A percentile compares a stretch with the other conserved stretches of the same genome.
Evolutionary conservation across 2,329 filamentous ascomycete species (phyloP).

Genomic region (Xylaria sp.): DNA sequence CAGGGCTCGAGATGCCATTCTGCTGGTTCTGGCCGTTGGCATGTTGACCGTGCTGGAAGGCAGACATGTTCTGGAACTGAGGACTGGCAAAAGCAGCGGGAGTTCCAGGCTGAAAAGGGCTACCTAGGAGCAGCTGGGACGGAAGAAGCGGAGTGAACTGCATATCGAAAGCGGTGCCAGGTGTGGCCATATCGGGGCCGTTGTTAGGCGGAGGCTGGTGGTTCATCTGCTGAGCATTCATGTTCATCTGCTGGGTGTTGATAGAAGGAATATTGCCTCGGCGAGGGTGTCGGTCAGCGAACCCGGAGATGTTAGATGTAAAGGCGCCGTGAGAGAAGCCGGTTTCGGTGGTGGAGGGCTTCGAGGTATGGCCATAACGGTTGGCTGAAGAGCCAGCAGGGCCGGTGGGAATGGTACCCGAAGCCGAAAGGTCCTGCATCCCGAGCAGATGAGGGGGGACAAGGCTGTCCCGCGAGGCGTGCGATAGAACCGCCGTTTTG

Average conservation of each 20-base stretch:
- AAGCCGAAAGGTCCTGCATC: conserved; percentile 85
- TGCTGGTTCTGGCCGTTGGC: conserved; percentile 44
- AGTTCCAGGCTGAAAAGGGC: conserved; percentile 94
- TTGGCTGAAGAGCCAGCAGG: conserved; percentile 56
- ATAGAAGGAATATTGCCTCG: conserved; percentile 87
- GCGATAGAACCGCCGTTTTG: conserved; percentile 84
- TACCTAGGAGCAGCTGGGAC: conserved; percentile 90
- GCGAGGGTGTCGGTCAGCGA: conserved; percentile 83
- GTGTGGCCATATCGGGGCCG: conserved; percentile 76
- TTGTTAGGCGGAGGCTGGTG: conserved; percentile 54
- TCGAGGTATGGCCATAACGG: conserved; percentile 75
- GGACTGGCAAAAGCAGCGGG: conserved; percentile 87
- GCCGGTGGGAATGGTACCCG: conserved; percentile 61
- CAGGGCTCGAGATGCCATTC: conserved; percentile 71
- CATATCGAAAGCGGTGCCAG: conserved; percentile 92
- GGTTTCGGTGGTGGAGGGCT: conserved; percentile 81
- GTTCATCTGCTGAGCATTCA: no score
- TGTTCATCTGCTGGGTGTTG: conserved; percentile 76
- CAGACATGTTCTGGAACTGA: conserved; percentile 84
- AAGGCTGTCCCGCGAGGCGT: conserved; percentile 78
- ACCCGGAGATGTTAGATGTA: conserved; percentile 81
- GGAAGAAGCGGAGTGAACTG: conserved; percentile 96
- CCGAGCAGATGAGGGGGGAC: conserved; percentile 84
- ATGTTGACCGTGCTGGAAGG: conserved; percentile 69
- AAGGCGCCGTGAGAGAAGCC: conserved; percentile 94